Conservation (phyloP, 345 rosid species). For the Aurinia saxatilis region DNA sequence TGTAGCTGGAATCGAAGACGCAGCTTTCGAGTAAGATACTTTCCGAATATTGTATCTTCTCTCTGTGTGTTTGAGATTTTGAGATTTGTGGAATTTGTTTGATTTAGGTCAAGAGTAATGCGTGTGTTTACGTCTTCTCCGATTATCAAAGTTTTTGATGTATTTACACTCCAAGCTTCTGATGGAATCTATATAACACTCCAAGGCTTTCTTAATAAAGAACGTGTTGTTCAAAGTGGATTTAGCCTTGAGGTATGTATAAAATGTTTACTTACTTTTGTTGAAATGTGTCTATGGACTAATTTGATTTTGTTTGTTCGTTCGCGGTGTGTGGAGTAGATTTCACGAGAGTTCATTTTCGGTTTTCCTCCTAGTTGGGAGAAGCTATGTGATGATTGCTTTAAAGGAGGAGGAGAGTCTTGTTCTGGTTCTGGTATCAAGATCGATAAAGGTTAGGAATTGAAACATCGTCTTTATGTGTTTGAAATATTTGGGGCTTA, state of each 20-base stretch:
- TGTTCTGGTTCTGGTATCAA: neutral
- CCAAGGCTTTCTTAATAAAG: constrained; percentile 50
- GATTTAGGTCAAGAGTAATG: too few species aligned
- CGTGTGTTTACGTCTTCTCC: constrained; percentile 75
- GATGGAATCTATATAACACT: constrained; percentile 52
- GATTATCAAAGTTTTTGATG: constrained; percentile 45
- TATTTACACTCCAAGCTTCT: constrained; percentile 59
- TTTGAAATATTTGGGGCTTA: neutral
- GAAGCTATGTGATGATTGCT: constrained; percentile 30
- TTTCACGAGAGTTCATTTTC: constrained; percentile 45
- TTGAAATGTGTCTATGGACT: neutral
- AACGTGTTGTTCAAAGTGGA: constrained; percentile 42
- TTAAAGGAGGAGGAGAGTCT: constrained; percentile 15
- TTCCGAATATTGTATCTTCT: too few species aligned
- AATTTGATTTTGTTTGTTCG: neutral
- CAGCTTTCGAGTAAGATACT: too few species aligned
- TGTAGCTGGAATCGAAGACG: constrained; percentile 48
- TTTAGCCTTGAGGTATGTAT: constrained; percentile 49
- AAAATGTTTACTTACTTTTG: too few species aligned
- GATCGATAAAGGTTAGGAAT: constrained; percentile 21
- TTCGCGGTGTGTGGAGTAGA: constrained; percentile 31
- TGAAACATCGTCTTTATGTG: neutral
- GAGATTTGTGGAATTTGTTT: too few species aligned
- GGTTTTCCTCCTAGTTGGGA: constrained; percentile 89
- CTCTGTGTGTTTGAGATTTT: too few species aligned